These are phyloP conservation scores for Clathrospora elynae DNA, from an alignment of 2,329 filamentous ascomycete genomes.

Conservation along the genomic window DNA sequence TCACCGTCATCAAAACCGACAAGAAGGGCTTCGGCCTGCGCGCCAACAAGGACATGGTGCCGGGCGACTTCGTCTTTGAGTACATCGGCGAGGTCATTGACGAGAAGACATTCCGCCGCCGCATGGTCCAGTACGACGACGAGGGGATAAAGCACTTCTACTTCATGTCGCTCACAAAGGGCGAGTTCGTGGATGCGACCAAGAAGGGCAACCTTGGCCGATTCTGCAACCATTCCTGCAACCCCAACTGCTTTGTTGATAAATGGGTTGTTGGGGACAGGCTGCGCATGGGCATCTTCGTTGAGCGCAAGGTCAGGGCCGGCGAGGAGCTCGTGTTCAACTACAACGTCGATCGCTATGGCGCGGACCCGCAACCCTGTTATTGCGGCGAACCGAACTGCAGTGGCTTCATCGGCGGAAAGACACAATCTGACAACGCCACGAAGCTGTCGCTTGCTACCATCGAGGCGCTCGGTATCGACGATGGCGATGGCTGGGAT, in stretches of 20 bases:
- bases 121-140: slow-evolving; percentile 91
- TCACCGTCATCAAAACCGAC: slow-evolving; percentile 95
- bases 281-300: slow-evolving; percentile 98
- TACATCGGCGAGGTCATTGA: slow-evolving; percentile 99
- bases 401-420: slow-evolving; percentile 94
- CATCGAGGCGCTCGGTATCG: slow-evolving; percentile 94
- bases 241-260: slow-evolving; percentile 98
- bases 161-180: slow-evolving; percentile 98
- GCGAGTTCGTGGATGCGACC: slow-evolving; percentile 96
- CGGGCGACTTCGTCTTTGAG: slow-evolving; percentile 94
- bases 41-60: slow-evolving; percentile 73
- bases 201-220: slow-evolving; percentile 94
- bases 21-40: slow-evolving; percentile 97
- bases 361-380: slow-evolving; percentile 93
- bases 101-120: slow-evolving; percentile 82
- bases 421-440: slow-evolving; percentile 93
- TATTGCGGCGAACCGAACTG: slow-evolving; percentile 96
- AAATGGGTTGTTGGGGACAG: slow-evolving; percentile 99
- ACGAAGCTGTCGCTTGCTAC: slow-evolving; percentile 88
- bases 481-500: slow-evolving; percentile 90
- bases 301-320: slow-evolving; percentile 78
- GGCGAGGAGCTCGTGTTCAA: slow-evolving; percentile 98
- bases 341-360: slow-evolving; percentile 98
- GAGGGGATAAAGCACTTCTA: slow-evolving; percentile 99
- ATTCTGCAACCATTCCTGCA: slow-evolving; percentile 99